Percentiles rank a stretch among this genome's conserved stretches.
Conservation (phyloP, 176 grass and related monocot genomes). For the Zoysia japonica region DNA sequence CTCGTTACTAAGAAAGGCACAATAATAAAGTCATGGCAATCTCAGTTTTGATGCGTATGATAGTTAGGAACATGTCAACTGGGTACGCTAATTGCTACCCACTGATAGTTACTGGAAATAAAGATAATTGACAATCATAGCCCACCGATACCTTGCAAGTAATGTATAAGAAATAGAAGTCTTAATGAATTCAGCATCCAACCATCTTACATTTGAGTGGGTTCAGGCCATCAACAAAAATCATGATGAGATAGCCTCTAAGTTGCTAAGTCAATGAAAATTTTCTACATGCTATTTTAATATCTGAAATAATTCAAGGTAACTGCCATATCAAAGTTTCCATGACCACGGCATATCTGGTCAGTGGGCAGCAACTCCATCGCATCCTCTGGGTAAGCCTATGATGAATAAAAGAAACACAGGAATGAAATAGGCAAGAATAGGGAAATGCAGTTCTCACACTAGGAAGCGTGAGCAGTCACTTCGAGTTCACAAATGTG, state of each 20-base stretch:
- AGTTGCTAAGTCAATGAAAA: no score
- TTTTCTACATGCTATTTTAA: neutral
- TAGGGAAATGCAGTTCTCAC: neutral
- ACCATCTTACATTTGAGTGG: constrained; percentile 9
- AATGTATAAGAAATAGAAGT: no score
- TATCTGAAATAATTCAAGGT: constrained; percentile 6
- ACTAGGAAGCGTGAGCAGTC: neutral
- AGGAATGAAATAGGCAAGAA: constrained; percentile 18
- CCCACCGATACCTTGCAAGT: no score
- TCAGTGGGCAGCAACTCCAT: constrained; percentile 50
- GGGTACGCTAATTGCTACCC: no score
- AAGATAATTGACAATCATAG: no score
- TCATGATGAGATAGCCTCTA: no score
- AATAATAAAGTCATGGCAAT: no score
- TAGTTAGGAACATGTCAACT: no score
- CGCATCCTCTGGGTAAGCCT: constrained; percentile 59
- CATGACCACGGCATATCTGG: constrained; percentile 34
- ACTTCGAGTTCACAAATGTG: neutral
- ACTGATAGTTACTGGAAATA: no score
- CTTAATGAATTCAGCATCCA: neutral
- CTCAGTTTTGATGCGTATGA: no score
- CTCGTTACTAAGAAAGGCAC: no score
- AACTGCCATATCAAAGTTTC: constrained; percentile 58
- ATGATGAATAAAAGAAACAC: constrained; percentile 18
- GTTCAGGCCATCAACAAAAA: neutral